Evolutionary conservation across 768 basidiomycete species (phyloP).

Genomic region (Leccinum subgranulosum): DNA sequence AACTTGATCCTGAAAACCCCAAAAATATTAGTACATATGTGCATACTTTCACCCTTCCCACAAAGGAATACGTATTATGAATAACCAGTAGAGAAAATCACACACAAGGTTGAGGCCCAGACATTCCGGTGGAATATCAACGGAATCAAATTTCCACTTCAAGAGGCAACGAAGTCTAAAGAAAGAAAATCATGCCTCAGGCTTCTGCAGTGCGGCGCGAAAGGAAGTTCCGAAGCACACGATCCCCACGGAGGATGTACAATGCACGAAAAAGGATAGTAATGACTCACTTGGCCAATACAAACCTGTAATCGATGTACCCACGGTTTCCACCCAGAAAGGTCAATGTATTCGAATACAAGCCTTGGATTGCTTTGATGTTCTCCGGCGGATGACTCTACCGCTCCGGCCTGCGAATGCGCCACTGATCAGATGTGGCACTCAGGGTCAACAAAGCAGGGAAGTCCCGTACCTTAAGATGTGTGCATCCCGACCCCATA

Average conservation of each 20-base stretch:
- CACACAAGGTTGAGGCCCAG: constrained; percentile 1
- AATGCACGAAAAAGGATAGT: constrained; percentile 8
- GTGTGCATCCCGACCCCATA: constrained; percentile 69
- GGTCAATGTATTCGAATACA: constrained; percentile 52
- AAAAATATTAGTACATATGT: constrained; percentile 21
- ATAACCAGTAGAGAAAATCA: constrained; percentile 1
- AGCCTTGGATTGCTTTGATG: constrained; percentile 42
- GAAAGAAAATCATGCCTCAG: constrained; percentile 17
- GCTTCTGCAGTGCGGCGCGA: constrained; percentile 4
- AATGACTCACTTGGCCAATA: constrained; percentile 52
- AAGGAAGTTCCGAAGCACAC: constrained; percentile 7
- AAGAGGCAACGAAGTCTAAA: constrained; percentile 18
- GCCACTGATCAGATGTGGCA: constrained; percentile 20
- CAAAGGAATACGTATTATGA: background rate
- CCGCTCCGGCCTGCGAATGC: constrained; percentile 45
- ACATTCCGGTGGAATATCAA: background rate
- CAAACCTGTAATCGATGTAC: constrained; percentile 62
- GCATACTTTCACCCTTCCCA: background rate
- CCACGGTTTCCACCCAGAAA: constrained; percentile 59
- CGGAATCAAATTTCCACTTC: constrained; percentile 9
- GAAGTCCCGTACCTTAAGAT: constrained; percentile 47
- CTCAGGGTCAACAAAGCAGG: constrained; percentile 23
- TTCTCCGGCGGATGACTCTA: constrained; percentile 43
- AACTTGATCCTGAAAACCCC: constrained; percentile 52
- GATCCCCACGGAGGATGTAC: constrained; percentile 7